A percentile compares a stretch with the other conserved stretches of the same genome.
These are phyloP conservation scores for Crepidotus variabilis DNA, from an alignment of 768 basidiomycete species.

Conservation along the genomic window DNA sequence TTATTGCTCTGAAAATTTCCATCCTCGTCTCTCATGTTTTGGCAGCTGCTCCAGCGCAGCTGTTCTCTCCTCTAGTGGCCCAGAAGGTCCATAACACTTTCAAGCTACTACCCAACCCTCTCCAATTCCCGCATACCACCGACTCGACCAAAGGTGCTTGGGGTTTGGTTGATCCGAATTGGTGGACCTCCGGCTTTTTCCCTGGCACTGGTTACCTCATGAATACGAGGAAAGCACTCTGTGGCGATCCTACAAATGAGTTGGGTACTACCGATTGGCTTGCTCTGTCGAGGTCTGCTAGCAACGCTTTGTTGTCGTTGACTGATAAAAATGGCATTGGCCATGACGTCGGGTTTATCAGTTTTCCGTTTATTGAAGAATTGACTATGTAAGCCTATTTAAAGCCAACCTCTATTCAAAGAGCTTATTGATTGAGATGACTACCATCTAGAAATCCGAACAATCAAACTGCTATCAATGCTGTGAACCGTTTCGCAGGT, in stretches of 20 bases:
- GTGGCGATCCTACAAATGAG: conserved; percentile 37
- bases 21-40: conserved; percentile 2
- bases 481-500: conserved; percentile 54
- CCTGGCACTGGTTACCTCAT: conserved; percentile 58
- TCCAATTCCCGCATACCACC: conserved; percentile 61
- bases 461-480: conserved; percentile 52
- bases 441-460: conserved; percentile 31
- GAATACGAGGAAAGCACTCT: conserved; percentile 43
- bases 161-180: conserved; percentile 49
- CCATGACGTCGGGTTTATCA: conserved; percentile 72
- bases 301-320: conserved; percentile 48
- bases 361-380: conserved; percentile 66
- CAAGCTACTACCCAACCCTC: conserved; percentile 35
- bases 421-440: neutral
- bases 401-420: neutral
- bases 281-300: conserved; percentile 46
- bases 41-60: conserved; percentile 34
- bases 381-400: conserved; percentile 45
- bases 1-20: neutral
- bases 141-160: conserved; percentile 41
- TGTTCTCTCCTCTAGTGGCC: conserved; percentile 57
- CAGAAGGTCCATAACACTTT: conserved; percentile 59
- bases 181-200: conserved; percentile 71
- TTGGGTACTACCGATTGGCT: conserved; percentile 52
- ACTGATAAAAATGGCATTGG: conserved; percentile 47